Evolutionary conservation across 176 grass and related monocot species (phyloP), one percentile per base, ranked within the genome.

Genomic region (Secale cereale): DNA sequence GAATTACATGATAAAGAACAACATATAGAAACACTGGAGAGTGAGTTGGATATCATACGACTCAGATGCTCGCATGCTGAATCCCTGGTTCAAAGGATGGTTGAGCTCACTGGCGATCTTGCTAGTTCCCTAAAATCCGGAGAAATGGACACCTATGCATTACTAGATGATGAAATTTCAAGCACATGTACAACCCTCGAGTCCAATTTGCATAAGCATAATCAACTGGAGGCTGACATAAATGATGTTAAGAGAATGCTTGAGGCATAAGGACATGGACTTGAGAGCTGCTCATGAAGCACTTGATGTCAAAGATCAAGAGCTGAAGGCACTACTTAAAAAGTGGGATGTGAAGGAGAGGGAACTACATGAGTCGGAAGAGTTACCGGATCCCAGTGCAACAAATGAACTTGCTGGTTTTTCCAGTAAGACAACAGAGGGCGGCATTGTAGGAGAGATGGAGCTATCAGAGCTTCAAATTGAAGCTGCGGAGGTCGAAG

Each of bases 161-260:
- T 85, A 74, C 67, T 90, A 7, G 82, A 90, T 78, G 86, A 86
- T 77, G 89, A 88, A 88, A 81, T 88, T 39, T 83, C 81, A 37
- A 85, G 66, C 67, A 72, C 81, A 79, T 13, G 45, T 66, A 90
- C 78, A 32, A 52, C 78, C 9, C 88, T 90, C 2, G 43, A 86
- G 83, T 85, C 69, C n/a, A 86, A 84, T 85, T 70, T 90, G 27
- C 79, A 78, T 30, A 93, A 88, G 64, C 88, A 90, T 40, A 82
- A 85, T 64, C 85, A 90, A 78, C 52, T 93, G 78, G 78, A 93
- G 85, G 86, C 82, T 71, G 85, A 93, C 85, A 90, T 93, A 35
- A 78, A 77, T n/a, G 78, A 90, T 65, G 80, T 22, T 94, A 20
- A 89, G 76, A 80, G 80, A 91, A 84, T 89, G 80, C 25, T 81